Evolutionary conservation across 1,284 basidiomycete genomes (phyloP).

Genomic region (Ceratobasidium theobromae): DNA sequence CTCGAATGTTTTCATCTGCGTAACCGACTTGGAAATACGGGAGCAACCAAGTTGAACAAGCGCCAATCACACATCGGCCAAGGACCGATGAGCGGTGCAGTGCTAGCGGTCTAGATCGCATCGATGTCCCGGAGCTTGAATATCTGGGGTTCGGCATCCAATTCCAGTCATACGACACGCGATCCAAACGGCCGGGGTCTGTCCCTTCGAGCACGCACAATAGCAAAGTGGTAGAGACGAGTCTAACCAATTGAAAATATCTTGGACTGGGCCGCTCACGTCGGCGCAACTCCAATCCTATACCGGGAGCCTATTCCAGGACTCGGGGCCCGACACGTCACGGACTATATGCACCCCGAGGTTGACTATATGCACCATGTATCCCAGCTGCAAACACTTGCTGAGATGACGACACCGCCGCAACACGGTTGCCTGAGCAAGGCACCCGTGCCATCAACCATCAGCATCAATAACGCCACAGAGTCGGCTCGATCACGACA

Average conservation of each 20-base stretch:
- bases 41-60: no score
- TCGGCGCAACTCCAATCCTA: no score
- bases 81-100: neutral
- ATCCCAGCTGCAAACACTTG: neutral
- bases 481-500: neutral
- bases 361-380: neutral
- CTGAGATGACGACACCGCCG: conserved; percentile 1
- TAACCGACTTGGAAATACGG: no score
- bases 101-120: neutral
- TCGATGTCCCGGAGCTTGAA: neutral
- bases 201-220: no score
- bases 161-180: no score
- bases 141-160: neutral
- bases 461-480: neutral
- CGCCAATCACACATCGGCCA: neutral
- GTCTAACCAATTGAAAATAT: no score
- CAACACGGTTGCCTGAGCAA: neutral
- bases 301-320: no score
- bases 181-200: no score
- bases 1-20: no score
- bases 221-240: no score
- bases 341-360: neutral
- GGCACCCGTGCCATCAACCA: neutral
- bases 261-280: no score
- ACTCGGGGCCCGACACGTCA: no score